Conservation (phyloP, 306 rosid genomes). For the Chamaecrista fasciculata region DNA sequence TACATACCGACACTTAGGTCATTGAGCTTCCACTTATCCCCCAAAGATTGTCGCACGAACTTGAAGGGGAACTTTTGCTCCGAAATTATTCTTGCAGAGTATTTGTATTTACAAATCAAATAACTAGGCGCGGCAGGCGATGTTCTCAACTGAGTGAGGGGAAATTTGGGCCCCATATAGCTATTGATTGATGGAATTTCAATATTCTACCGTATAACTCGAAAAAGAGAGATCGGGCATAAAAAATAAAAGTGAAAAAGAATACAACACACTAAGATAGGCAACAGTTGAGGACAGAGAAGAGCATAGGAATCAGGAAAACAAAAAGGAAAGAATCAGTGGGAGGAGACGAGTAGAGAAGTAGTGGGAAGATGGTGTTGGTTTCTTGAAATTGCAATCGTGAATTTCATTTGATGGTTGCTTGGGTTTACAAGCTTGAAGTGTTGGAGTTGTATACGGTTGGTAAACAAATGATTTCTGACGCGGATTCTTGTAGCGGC, state of each 20-base stretch:
- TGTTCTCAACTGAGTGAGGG: conserved; percentile 41
- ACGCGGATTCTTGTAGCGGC: too few species aligned
- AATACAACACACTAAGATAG: too few species aligned
- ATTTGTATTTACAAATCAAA: conserved; percentile 36
- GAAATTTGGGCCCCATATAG: conserved; percentile 47
- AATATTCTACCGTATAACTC: conserved; percentile 31
- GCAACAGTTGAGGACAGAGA: not conserved
- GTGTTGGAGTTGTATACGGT: too few species aligned
- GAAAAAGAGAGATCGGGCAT: conserved; percentile 15
- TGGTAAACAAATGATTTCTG: too few species aligned
- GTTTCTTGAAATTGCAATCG: too few species aligned
- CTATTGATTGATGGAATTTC: not conserved
- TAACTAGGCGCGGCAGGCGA: conserved; percentile 35
- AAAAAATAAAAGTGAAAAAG: not conserved
- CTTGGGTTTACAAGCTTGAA: too few species aligned
- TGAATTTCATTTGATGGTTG: too few species aligned
- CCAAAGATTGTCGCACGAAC: conserved; percentile 50
- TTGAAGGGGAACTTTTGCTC: conserved; percentile 56
- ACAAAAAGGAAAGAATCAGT: too few species aligned
- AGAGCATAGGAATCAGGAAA: too few species aligned
- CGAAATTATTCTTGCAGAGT: conserved; percentile 30
- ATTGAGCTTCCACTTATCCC: conserved; percentile 68
- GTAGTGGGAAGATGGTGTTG: too few species aligned
- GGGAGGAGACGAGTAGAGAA: too few species aligned
- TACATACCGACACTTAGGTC: conserved; percentile 59